Evolutionary conservation across 2,329 filamentous ascomycete species (phyloP).

Genomic region (Cladophialophora bantiana): DNA sequence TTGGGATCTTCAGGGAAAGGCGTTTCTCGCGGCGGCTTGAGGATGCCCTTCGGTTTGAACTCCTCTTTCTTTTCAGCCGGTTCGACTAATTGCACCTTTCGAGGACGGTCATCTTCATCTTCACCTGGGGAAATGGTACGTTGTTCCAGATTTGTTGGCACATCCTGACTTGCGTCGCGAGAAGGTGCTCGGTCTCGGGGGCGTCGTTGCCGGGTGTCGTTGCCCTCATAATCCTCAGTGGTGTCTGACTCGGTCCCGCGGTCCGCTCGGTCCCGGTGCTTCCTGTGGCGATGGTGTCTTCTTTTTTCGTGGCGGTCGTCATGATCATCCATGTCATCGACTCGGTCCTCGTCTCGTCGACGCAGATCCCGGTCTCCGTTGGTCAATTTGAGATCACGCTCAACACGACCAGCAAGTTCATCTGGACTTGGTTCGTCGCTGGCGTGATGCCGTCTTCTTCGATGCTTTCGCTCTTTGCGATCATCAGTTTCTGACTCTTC

Average conservation of each 20-base stretch:
- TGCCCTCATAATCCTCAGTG: slow-evolving; percentile 30
- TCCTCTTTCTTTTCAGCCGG: slow-evolving; percentile 72
- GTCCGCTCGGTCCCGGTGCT: slow-evolving; percentile 27
- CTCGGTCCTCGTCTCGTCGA: slow-evolving; percentile 28
- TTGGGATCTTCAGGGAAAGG: slow-evolving; percentile 88
- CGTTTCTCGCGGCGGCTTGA: slow-evolving; percentile 75
- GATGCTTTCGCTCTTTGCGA: slow-evolving; percentile 34
- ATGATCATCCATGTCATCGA: slow-evolving; percentile 21
- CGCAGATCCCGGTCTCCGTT: slow-evolving; percentile 30
- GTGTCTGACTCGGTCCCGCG: slow-evolving; percentile 33
- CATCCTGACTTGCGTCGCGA: slow-evolving; percentile 28
- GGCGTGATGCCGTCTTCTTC: slow-evolving; percentile 32
- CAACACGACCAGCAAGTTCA: slow-evolving; percentile 29
- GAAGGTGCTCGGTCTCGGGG: slow-evolving; percentile 30
- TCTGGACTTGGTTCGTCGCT: slow-evolving; percentile 31
- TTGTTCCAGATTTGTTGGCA: slow-evolving; percentile 20
- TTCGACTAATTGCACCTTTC: slow-evolving; percentile 63
- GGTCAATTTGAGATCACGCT: slow-evolving; percentile 29
- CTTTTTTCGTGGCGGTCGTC: slow-evolving; percentile 32
- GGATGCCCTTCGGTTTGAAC: slow-evolving; percentile 76
- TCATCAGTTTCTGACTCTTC: slow-evolving; percentile 38
- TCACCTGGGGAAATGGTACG: slow-evolving; percentile 37
- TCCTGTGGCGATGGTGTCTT: slow-evolving; percentile 31
- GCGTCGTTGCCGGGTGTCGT: slow-evolving; percentile 24
- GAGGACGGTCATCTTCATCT: slow-evolving; percentile 38